Evolutionary conservation across 805 yeast species (phyloP).

Genomic region (Hanseniaspora mollemarum): DNA sequence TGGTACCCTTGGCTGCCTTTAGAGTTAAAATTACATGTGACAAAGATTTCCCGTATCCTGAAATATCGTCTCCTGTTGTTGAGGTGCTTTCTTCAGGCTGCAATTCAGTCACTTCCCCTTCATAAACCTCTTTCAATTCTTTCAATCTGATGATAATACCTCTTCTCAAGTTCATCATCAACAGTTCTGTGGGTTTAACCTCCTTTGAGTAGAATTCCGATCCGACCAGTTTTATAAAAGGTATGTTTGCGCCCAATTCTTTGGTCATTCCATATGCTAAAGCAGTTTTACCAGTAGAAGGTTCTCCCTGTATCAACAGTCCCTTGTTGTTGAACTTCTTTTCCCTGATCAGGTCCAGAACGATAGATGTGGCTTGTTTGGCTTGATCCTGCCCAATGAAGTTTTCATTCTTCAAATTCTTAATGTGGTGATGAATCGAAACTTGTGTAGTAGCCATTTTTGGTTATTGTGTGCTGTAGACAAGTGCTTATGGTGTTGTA

Average conservation of each 20-base stretch:
- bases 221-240: slow-evolving; percentile 95
- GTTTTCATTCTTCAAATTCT: slow-evolving; percentile 19
- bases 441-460: slow-evolving; percentile 12
- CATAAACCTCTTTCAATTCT: slow-evolving; percentile 94
- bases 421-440: slow-evolving; percentile 13
- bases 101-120: slow-evolving; percentile 93
- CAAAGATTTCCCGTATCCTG: slow-evolving; percentile 91
- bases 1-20: slow-evolving; percentile 84
- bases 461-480: not conserved
- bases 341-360: slow-evolving; percentile 84
- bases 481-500: not conserved
- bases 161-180: slow-evolving; percentile 92
- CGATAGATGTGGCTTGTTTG: slow-evolving; percentile 86
- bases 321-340: slow-evolving; percentile 93
- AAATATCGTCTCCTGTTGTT: slow-evolving; percentile 53
- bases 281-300: slow-evolving; percentile 98
- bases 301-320: slow-evolving; percentile 90
- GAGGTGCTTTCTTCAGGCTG: slow-evolving; percentile 94
- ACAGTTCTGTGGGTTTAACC: slow-evolving; percentile 88
- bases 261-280: slow-evolving; percentile 91
- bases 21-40: slow-evolving; percentile 88
- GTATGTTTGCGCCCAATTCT: slow-evolving; percentile 92
- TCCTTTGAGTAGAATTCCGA: slow-evolving; percentile 91
- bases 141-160: slow-evolving; percentile 93
- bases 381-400: slow-evolving; percentile 62